Percentiles rank a stretch among this genome's conserved stretches.
Conservation (phyloP, 345 rosid genomes). For the Abelmoschus esculentus region DNA sequence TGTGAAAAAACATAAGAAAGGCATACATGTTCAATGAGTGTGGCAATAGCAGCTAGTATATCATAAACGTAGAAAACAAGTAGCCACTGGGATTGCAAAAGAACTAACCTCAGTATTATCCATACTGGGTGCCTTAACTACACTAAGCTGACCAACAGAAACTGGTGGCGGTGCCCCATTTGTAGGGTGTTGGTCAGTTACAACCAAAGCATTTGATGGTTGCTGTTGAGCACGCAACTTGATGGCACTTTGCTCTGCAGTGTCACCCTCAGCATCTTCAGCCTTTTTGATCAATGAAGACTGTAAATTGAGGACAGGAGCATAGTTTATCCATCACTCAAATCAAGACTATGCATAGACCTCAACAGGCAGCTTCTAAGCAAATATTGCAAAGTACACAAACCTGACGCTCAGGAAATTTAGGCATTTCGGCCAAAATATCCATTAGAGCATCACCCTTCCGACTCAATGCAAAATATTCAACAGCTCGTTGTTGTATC, state of each 20-base stretch:
- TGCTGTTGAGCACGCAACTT: constrained; percentile 93
- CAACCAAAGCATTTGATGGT: constrained; percentile 82
- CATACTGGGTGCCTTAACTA: constrained; percentile 69
- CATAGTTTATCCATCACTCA: constrained; percentile 9
- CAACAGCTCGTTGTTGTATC: constrained; percentile 96
- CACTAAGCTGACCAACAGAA: constrained; percentile 43
- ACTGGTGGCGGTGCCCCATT: constrained; percentile 50
- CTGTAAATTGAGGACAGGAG: constrained; percentile 29
- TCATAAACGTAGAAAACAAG: neutral
- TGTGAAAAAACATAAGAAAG: neutral
- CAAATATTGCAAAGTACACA: constrained; percentile 11
- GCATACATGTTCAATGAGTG: neutral
- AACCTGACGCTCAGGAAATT: constrained; percentile 98
- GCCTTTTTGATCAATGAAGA: constrained; percentile 87
- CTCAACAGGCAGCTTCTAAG: constrained; percentile 9
- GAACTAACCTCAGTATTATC: constrained; percentile 41
- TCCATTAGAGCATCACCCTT: constrained; percentile 76
- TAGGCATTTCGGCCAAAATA: constrained; percentile 98
- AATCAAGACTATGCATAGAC: constrained; percentile 7
- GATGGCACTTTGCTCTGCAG: constrained; percentile 98
- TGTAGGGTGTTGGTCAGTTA: constrained; percentile 60
- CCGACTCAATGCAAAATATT: constrained; percentile 89
- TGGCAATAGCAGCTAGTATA: neutral
- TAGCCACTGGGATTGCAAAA: constrained; percentile 7
- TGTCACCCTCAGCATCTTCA: constrained; percentile 75